Evolutionary conservation across 129 eudicot genomes (phyloP).

Genomic region (Pulicaria dysenterica): DNA sequence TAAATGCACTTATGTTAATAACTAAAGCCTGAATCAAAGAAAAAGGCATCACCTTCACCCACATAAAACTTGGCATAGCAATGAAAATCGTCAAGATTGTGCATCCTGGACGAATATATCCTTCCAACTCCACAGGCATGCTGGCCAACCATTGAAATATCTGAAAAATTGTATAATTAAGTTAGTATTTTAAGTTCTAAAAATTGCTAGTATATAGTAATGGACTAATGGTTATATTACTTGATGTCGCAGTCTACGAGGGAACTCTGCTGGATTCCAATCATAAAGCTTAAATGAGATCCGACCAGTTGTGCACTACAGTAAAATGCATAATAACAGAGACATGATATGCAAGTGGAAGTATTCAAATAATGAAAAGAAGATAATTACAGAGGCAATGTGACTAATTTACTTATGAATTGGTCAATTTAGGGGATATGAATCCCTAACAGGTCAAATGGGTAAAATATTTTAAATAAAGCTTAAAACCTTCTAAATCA

Average conservation of each 20-base stretch:
- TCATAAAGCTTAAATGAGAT: constrained; percentile 96
- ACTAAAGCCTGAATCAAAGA: background rate
- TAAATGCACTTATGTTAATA: background rate
- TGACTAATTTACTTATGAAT: background rate
- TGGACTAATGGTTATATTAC: constrained; percentile 54
- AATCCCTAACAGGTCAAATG: too few relatives aligned
- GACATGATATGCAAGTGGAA: background rate
- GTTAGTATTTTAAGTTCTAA: constrained; percentile 35
- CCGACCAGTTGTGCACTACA: constrained; percentile 90
- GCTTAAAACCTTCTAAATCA: background rate
- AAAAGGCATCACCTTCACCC: constrained; percentile 68
- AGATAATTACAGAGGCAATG: background rate
- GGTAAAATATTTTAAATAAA: background rate
- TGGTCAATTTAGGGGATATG: too few relatives aligned
- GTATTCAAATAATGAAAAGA: constrained; percentile 1
- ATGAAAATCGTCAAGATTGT: constrained; percentile 81
- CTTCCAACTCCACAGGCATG: constrained; percentile 99
- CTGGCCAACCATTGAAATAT: constrained; percentile 95
- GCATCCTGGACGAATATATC: constrained; percentile 98
- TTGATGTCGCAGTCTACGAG: constrained; percentile 91
- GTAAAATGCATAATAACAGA: constrained; percentile 17
- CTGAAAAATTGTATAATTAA: constrained; percentile 43
- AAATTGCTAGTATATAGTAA: constrained; percentile 50
- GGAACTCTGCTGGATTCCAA: constrained; percentile 99
- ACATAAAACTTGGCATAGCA: constrained; percentile 81